Percentiles rank a stretch among this genome's conserved stretches.
Evolutionary conservation across 208 protist species (phyloP).

Genomic region (Acanthamoeba lenticulata): DNA sequence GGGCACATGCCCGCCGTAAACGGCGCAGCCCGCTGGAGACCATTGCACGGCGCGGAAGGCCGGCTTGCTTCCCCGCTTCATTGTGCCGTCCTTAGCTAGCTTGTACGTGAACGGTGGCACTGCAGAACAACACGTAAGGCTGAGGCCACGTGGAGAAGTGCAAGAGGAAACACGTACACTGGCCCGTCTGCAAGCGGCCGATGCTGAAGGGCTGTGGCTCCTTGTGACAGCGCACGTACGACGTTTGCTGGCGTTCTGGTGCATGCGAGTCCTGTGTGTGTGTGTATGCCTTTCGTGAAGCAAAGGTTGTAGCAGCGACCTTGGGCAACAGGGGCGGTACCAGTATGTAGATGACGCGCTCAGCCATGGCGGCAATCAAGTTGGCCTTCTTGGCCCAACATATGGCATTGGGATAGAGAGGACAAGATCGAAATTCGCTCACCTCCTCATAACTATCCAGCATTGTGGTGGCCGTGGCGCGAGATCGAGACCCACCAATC

Average conservation of each 20-base stretch:
- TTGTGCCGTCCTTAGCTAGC: background rate
- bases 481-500: too few relatives aligned
- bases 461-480: too few relatives aligned
- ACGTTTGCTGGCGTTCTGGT: background rate
- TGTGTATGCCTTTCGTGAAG: background rate
- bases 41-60: conserved; percentile 20
- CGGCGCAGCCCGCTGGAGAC: conserved; percentile 18
- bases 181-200: background rate
- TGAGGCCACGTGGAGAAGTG: background rate
- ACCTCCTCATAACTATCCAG: conserved; percentile 28
- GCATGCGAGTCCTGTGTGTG: background rate
- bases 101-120: conserved; percentile 15
- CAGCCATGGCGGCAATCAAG: background rate
- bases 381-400: conserved; percentile 6
- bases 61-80: conserved; percentile 9
- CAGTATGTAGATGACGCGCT: conserved; percentile 54
- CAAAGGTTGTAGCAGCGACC: too few relatives aligned
- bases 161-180: background rate
- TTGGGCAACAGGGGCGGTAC: too few relatives aligned
- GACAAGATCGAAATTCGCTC: conserved; percentile 16
- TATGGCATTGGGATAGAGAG: conserved; percentile 21
- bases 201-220: background rate
- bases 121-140: background rate
- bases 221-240: background rate
- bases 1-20: background rate